Evolutionary conservation across 306 rosid genomes (phyloP).

Genomic region (Mimosa bimucronata): DNA sequence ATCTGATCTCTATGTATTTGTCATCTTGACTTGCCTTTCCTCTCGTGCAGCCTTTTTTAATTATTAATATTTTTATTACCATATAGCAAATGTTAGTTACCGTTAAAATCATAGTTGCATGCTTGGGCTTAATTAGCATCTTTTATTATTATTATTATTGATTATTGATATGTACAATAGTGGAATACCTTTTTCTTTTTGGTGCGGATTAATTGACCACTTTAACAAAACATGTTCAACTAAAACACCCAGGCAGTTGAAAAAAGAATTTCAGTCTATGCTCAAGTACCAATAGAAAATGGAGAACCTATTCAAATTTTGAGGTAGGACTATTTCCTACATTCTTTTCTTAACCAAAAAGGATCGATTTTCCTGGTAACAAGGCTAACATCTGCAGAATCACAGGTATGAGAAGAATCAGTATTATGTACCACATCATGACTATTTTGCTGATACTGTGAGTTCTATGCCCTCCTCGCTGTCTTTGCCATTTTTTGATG

Average conservation of each 20-base stretch:
- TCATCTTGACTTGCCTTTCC: not conserved
- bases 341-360: not conserved
- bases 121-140: not conserved
- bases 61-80: not conserved
- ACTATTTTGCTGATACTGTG: conserved; percentile 90
- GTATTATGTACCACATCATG: conserved; percentile 85
- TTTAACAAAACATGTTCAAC: conserved; percentile 38
- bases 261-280: conserved; percentile 86
- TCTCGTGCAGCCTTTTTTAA: not conserved
- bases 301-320: conserved; percentile 93
- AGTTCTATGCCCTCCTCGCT: conserved; percentile 42
- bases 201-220: conserved; percentile 17
- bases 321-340: conserved; percentile 58
- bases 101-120: not conserved
- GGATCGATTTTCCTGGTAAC: conserved; percentile 28
- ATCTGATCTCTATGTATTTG: conserved; percentile 8
- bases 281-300: conserved; percentile 87
- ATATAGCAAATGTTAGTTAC: conserved; percentile 1
- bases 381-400: conserved; percentile 82
- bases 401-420: conserved; percentile 88
- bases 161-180: too few species aligned
- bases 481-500: conserved; percentile 26
- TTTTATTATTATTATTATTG: too few species aligned
- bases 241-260: conserved; percentile 76
- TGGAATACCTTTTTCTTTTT: not conserved